Evolutionary conservation across 805 yeast genomes (phyloP), one percentile per base, ranked within the genome.

Genomic region (Metschnikowia orientalis): DNA sequence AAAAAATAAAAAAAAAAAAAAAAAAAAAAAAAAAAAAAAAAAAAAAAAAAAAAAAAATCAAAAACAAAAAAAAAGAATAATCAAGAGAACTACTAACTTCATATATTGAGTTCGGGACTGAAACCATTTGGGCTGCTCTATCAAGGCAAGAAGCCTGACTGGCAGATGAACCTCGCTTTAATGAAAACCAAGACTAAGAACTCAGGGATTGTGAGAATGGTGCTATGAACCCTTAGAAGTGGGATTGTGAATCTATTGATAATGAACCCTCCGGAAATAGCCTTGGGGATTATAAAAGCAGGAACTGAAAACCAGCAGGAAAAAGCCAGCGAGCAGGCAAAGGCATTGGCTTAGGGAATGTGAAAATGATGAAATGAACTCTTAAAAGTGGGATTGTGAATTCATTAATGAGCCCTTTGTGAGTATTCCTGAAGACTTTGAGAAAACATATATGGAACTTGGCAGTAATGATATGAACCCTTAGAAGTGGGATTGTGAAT

Each of bases 401-500:
- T 13, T 17, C 23, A 28, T 17, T n/a, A n/a, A 17, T 29, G 20
- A 21, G 23, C 8, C 25, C 19, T 28, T 21, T 18, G n/a, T n/a
- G n/a, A n/a, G n/a, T n/a, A 15, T 10, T 8, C 23, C 13, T n/a
- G 10, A 13, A 23, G 32, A 28, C 15, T 20, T 10, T 8, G n/a
- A n/a, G n/a, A n/a, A n/a, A n/a, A n/a, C n/a, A n/a, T n/a, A n/a
- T n/a, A n/a, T n/a, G n/a, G 31, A n/a, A 13, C 18, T 17, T 27
- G 23, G 15, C n/a, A n/a, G n/a, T n/a, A n/a, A n/a, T 20, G 14
- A 28, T 17, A 21, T 16, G 25, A 21, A 21, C 25, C 31, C 32
- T 28, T 21, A 11, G 16, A 11, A n/a, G 20, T 15, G 21, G 25
- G 19, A 9, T 27, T 21, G 16, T 22, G 32, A 14, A 28, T 15